Conservation (phyloP, 441 rosid species). For the Breynia disticha region DNA sequence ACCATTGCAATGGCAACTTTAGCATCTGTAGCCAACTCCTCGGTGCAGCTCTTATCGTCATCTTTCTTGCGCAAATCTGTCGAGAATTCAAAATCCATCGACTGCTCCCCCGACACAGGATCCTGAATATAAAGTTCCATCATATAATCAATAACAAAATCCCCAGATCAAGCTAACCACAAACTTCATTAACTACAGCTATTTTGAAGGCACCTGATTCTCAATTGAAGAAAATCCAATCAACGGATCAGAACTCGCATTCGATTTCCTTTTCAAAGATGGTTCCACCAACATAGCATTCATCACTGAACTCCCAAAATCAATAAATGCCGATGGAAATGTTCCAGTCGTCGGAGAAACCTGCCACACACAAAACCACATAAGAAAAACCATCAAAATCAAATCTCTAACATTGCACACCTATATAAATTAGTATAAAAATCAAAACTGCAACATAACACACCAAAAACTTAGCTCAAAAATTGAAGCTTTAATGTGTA, state of each 20-base stretch:
- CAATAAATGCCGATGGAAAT: slow-evolving; percentile 19
- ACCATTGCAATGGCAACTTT: slow-evolving; percentile 16
- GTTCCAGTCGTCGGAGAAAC: slow-evolving; percentile 55
- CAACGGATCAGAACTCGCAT: slow-evolving; percentile 13
- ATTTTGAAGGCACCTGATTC: slow-evolving; percentile 33
- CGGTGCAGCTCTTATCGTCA: slow-evolving; percentile 14
- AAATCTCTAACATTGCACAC: too few species aligned
- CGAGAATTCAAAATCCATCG: slow-evolving; percentile 30
- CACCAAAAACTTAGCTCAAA: too few species aligned
- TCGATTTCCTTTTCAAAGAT: slow-evolving; percentile 22
- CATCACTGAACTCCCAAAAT: slow-evolving; percentile 18
- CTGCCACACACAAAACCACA: slow-evolving; percentile 10
- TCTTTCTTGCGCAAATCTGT: slow-evolving; percentile 24
- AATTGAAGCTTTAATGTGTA: too few species aligned
- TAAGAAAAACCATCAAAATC: neutral
- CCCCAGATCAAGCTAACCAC: neutral
- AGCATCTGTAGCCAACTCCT: slow-evolving; percentile 19
- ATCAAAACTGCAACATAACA: neutral
- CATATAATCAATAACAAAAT: slow-evolving; percentile 3
- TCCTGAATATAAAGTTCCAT: slow-evolving; percentile 21
- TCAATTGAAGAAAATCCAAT: slow-evolving; percentile 18
- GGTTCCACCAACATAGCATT: slow-evolving; percentile 15
- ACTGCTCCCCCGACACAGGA: slow-evolving; percentile 15
- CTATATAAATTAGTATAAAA: neutral
- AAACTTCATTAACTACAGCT: neutral